Base-by-base conservation (phyloP, 106 monocot genomes). In the Hemerocallis citrina region DNA sequence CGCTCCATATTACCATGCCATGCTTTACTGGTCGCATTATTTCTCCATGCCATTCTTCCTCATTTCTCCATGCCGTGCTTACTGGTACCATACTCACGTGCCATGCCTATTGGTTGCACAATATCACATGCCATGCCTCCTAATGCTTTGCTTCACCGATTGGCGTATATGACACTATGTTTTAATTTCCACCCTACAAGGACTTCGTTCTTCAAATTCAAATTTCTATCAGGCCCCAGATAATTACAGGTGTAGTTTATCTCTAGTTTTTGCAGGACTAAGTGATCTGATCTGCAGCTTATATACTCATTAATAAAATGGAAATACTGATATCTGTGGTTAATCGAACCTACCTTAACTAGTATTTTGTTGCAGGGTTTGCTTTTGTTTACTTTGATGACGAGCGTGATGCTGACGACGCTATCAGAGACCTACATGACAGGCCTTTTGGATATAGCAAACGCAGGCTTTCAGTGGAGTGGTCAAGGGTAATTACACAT, bases 401-500 rank as follows among this genome's bases (percentile, higher is more conserved):
- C 63, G 89, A 89, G 34, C 80, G 75, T 78, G 89, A 89, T 89
- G 89, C 89, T 22, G 79, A 84, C 17, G 83, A 84, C 72, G 89
- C 89, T 12, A 89, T 89, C 1, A 63, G 72, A 17, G 52, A 62
- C 23, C 81, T 89, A 45, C 80, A 89, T 64, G 62, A 75, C 46
- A 63, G 52, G 19, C 77, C 89, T 19, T 89, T 89, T 73, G 89
- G 89, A 3, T 66, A 80, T 59, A 71, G 84, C 23, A 77, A 75
- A 20, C 67, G 89, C n/a, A 80, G 69, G 68, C 75, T 89, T 4
- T 84, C 89, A 7, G 89, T 89, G 45, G 89, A 89, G 60, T 89
- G 89, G 89, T 74, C 89, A 40, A 89, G 77, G 81, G 96, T 90
- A 81, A n/a, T n/a, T n/a, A n/a, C n/a, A n/a, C n/a, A n/a, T n/a